Conservation (phyloP, 306 rosid species). For the Sphenostylis stenocarpa region DNA sequence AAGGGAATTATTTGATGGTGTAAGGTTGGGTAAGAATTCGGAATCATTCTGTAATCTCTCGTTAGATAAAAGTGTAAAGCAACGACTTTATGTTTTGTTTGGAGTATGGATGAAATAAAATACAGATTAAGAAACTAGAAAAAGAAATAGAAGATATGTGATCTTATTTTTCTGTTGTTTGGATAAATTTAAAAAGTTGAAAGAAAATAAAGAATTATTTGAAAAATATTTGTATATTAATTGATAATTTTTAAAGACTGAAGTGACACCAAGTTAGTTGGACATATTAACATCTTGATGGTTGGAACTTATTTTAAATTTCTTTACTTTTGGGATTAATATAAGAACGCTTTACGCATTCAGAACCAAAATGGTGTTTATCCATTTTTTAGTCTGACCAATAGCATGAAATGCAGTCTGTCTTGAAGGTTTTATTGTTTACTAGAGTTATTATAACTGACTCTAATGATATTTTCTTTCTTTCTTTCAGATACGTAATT, state of each 20-base stretch:
- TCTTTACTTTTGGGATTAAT: neutral
- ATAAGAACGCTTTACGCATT: too few relatives aligned
- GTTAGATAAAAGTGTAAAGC: neutral
- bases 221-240: too few relatives aligned
- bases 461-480: constrained; percentile 23
- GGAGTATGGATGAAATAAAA: too few relatives aligned
- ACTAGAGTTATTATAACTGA: constrained; percentile 17
- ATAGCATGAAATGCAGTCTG: neutral
- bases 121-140: too few relatives aligned
- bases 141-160: too few relatives aligned
- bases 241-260: too few relatives aligned
- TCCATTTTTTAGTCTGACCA: neutral
- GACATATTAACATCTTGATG: too few relatives aligned
- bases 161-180: too few relatives aligned
- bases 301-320: neutral
- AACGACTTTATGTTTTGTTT: neutral
- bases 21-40: neutral
- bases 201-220: neutral
- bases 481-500: constrained; percentile 68
- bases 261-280: too few relatives aligned
- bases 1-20: neutral
- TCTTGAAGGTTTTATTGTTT: neutral
- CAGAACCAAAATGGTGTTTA: neutral
- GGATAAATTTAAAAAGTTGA: neutral
- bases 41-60: neutral